Conservation (phyloP, 768 basidiomycete species). For the Tephrocybe rancida region DNA sequence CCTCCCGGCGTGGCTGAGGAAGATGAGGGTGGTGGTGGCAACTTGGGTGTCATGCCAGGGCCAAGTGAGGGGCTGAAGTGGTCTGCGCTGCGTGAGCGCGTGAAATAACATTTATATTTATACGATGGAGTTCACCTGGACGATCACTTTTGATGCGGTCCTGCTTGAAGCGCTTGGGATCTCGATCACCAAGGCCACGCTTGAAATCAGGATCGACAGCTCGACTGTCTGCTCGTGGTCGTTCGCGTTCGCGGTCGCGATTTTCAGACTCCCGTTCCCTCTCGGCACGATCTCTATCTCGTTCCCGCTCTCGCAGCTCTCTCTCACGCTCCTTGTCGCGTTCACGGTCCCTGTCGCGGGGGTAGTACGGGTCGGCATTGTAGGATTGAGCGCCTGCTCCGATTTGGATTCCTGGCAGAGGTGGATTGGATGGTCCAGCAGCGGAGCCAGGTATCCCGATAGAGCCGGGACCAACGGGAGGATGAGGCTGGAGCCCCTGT, state of each 20-base stretch:
- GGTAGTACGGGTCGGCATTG: slow-evolving; percentile 22
- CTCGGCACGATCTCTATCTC: slow-evolving; percentile 36
- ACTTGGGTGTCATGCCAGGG: slow-evolving; percentile 39
- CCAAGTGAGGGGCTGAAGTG: slow-evolving; percentile 40
- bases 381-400: slow-evolving; percentile 17
- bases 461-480: slow-evolving; percentile 18
- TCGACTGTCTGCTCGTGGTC: slow-evolving; percentile 17
- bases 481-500: slow-evolving; percentile 25
- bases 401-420: slow-evolving; percentile 19
- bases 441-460: slow-evolving; percentile 19
- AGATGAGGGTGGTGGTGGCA: slow-evolving; percentile 33
- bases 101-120: background rate
- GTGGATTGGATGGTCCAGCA: slow-evolving; percentile 19
- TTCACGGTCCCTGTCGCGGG: slow-evolving; percentile 25
- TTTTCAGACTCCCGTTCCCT: slow-evolving; percentile 29
- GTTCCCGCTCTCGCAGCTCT: slow-evolving; percentile 32
- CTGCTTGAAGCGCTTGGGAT: slow-evolving; percentile 62
- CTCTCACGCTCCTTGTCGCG: slow-evolving; percentile 26
- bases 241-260: slow-evolving; percentile 22
- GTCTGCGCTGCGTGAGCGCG: slow-evolving; percentile 21
- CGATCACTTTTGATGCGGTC: slow-evolving; percentile 40
- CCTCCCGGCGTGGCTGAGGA: slow-evolving; percentile 34
- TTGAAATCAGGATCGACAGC: slow-evolving; percentile 27
- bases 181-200: slow-evolving; percentile 50
- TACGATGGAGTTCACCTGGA: slow-evolving; percentile 24